Evolutionary conservation across 345 rosid genomes (phyloP).

Genomic region (Populus pruinosa): DNA sequence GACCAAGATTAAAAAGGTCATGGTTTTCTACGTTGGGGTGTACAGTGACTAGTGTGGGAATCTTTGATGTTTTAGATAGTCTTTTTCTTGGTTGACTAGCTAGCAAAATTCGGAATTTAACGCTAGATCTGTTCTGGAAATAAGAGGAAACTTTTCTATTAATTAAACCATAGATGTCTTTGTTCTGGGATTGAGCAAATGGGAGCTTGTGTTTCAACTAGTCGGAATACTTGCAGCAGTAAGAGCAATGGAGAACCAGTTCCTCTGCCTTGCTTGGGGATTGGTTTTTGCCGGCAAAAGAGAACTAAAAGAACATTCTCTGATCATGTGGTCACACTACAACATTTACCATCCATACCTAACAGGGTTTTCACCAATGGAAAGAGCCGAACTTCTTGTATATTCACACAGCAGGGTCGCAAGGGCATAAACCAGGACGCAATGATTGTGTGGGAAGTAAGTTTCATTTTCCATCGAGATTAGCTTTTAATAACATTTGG

Average conservation of each 20-base stretch:
- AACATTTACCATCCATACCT: slow-evolving; percentile 69
- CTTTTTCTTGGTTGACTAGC: slow-evolving; percentile 32
- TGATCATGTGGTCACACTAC: slow-evolving; percentile 55
- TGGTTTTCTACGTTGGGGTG: slow-evolving; percentile 29
- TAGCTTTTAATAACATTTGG: slow-evolving; percentile 14
- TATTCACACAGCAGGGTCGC: slow-evolving; percentile 96
- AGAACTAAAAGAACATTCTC: slow-evolving; percentile 65
- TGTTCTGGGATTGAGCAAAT: slow-evolving; percentile 49
- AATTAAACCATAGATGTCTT: slow-evolving; percentile 17
- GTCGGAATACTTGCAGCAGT: slow-evolving; percentile 74
- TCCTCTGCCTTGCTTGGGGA: slow-evolving; percentile 51
- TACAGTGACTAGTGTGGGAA: slow-evolving; percentile 35
- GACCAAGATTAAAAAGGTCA: slow-evolving; percentile 44
- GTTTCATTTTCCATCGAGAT: slow-evolving; percentile 29
- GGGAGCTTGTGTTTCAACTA: slow-evolving; percentile 92
- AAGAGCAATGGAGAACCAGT: slow-evolving; percentile 64
- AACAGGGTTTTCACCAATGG: slow-evolving; percentile 75
- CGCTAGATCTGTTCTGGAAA: slow-evolving; percentile 41
- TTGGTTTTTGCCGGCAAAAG: slow-evolving; percentile 65
- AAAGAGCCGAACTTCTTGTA: slow-evolving; percentile 77
- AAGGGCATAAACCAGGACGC: slow-evolving; percentile 98
- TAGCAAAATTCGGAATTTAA: slow-evolving; percentile 22
- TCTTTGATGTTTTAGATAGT: slow-evolving; percentile 31
- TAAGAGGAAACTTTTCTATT: slow-evolving; percentile 26
- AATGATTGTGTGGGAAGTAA: slow-evolving; percentile 99